A percentile compares a stretch with the other conserved stretches of the same genome.
Conservation (phyloP, 73 alveolate species). For the Tetrahymena thermophila region DNA sequence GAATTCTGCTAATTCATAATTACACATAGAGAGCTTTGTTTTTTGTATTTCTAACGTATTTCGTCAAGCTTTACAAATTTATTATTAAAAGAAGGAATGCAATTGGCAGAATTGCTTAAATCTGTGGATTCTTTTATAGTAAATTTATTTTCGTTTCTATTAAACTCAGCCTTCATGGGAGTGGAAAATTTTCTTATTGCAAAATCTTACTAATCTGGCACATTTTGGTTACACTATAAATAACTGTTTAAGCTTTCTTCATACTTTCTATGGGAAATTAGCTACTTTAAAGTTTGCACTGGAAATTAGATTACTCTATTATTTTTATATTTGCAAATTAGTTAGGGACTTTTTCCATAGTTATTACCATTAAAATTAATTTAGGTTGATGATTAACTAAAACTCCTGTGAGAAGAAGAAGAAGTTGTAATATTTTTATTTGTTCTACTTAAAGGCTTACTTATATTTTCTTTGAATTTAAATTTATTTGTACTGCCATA, state of each 20-base stretch:
- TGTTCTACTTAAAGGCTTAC: not conserved
- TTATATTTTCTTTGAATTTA: not conserved
- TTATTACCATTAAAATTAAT: not conserved
- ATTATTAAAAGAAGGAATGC: not conserved
- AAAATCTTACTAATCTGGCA: not conserved
- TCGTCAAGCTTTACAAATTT: not conserved
- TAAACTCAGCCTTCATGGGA: not conserved
- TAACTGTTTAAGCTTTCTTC: not conserved
- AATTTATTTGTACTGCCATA: not conserved
- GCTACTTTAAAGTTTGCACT: not conserved
- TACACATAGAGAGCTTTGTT: not conserved
- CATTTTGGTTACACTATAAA: not conserved
- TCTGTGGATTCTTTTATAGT: not conserved
- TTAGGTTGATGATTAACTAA: not conserved
- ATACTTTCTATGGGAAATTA: not conserved
- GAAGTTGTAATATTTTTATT: not conserved
- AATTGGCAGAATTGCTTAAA: not conserved
- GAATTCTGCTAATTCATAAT: not conserved
- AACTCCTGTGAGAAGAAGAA: not conserved
- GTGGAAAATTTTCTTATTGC: not conserved
- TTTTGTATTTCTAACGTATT: not conserved
- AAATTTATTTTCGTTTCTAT: not conserved
- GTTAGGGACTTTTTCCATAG: not conserved
- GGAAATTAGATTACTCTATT: not conserved
- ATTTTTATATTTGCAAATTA: not conserved